Percentiles rank a stretch among this genome's conserved stretches.
phyloP scores from a whole-genome alignment of 352 stramenopile species.

The Phytophthora pistaciae region DNA sequence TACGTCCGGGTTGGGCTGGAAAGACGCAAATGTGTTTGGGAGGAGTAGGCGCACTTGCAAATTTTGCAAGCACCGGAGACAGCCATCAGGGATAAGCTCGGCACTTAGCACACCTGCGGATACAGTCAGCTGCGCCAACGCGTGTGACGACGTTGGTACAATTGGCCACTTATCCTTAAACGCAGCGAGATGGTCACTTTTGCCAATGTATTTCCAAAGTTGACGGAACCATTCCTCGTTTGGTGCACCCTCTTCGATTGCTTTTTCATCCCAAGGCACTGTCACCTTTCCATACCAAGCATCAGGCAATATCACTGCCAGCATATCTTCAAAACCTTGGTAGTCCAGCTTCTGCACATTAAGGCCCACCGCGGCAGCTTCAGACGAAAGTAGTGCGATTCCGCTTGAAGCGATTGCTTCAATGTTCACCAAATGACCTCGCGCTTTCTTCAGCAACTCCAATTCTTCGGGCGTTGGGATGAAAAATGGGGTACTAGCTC shows the following conservation, averaged over 20 bases:
- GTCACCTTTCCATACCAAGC: conserved; percentile 51
- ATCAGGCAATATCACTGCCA: conserved; percentile 54
- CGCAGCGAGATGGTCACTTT: conserved; percentile 44
- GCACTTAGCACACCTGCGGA: conserved; percentile 57
- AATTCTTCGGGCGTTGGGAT: conserved; percentile 58
- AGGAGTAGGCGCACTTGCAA: conserved; percentile 64
- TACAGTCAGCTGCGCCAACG: conserved; percentile 49
- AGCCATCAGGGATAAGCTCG: conserved; percentile 60
- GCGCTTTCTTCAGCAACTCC: conserved; percentile 49
- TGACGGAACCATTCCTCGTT: conserved; percentile 68
- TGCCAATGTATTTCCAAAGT: conserved; percentile 71
- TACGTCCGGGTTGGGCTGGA: conserved; percentile 64
- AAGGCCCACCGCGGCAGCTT: conserved; percentile 32
- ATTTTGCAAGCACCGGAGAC: conserved; percentile 52
- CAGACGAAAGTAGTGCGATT: conserved; percentile 46
- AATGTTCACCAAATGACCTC: conserved; percentile 49
- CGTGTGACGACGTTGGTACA: conserved; percentile 59
- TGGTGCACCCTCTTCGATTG: conserved; percentile 14
- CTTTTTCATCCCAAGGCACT: conserved; percentile 32
- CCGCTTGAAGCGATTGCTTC: conserved; percentile 38
- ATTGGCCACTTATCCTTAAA: conserved; percentile 79
- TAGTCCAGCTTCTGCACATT: conserved; percentile 66
- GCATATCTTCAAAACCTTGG: conserved; percentile 63
- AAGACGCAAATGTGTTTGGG: conserved; percentile 58
- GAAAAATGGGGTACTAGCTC: conserved; percentile 38